A percentile compares a stretch with the other conserved stretches of the same genome.
Evolutionary conservation across 2,329 filamentous ascomycete genomes (phyloP).

Genomic region (Myriosclerotinia curreyana): DNA sequence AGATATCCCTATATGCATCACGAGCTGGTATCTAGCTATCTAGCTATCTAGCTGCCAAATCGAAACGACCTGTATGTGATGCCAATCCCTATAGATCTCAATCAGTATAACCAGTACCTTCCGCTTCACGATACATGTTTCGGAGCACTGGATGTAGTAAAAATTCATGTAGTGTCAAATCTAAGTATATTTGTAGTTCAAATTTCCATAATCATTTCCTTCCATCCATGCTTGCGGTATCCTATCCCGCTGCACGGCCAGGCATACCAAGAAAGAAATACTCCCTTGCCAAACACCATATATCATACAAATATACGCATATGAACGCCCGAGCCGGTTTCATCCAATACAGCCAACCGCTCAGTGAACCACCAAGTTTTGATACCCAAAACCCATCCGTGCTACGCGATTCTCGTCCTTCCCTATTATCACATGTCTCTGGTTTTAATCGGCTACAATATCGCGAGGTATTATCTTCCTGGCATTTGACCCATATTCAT

Average conservation of each 20-base stretch:
- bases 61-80: neutral
- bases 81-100: neutral
- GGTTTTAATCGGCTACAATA: neutral
- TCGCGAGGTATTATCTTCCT: constrained; percentile 1
- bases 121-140: neutral
- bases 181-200: constrained; percentile 1
- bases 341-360: constrained; percentile 5
- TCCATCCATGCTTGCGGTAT: constrained; percentile 2
- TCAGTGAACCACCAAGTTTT: constrained; percentile 8
- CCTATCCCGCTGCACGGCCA: neutral
- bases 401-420: neutral
- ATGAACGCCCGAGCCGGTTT: neutral
- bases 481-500: constrained; percentile 22
- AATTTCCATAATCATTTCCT: neutral
- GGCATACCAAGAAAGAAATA: neutral
- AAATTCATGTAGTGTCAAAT: neutral
- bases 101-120: neutral
- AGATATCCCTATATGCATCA: neutral
- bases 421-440: neutral
- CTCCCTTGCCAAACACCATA: neutral
- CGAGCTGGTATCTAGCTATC: too few species aligned
- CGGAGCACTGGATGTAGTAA: neutral
- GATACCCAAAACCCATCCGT: constrained; percentile 17
- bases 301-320: constrained; percentile 14
- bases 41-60: neutral